Base-by-base conservation (phyloP, 352 stramenopile species). In the Phytopythium kandeliae region DNA sequence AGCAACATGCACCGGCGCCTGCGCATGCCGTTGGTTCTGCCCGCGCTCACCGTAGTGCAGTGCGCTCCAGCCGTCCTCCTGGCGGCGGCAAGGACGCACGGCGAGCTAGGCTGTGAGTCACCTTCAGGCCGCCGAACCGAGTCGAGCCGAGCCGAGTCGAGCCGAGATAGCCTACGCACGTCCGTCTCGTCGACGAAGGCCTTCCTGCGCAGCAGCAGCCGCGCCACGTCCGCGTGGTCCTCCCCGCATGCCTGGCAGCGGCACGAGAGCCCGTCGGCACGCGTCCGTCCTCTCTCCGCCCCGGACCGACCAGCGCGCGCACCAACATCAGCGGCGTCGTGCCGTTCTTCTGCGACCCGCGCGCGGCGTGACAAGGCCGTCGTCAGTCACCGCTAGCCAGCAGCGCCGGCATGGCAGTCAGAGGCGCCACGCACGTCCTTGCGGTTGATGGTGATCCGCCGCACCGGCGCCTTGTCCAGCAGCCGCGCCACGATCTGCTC, bases 141-240 rank as follows among this genome's bases (percentile, higher is more conserved):
- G n/a, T n/a, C n/a, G n/a, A n/a, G n/a, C n/a, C n/a, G n/a, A n/a
- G n/a, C n/a, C n/a, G n/a, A n/a, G n/a, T n/a, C 12, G 3, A 19
- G 26, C 3, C 34, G 17, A 15, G 16, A 16, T 21, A 41, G 15
- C 1, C 35, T 22, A 69, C 71, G 53, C 58, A 92, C 81, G 58
- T 92, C 78, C 24, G 76, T 87, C 58, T 89, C 81, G 46, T 92
- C 76, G 46, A 92, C 76, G 51, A 89, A 87, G 5, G 78, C 78
- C 26, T 86, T 85, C 44, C 82, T 85, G 38, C 69, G 69, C 24
- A 92, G 65, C 21, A 92, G 55, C 10, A 92, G 22, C 52, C 73
- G 78, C 11, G 71, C 70, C 28, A 89, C 53, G 6, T 15, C 55
- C 19, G 76, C 67, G 38, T 92, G 76, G 26, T 89, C 77, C 57